phyloP scores from a whole-genome alignment of 2,329 filamentous ascomycete species.

The Phialophora verrucosa region DNA sequence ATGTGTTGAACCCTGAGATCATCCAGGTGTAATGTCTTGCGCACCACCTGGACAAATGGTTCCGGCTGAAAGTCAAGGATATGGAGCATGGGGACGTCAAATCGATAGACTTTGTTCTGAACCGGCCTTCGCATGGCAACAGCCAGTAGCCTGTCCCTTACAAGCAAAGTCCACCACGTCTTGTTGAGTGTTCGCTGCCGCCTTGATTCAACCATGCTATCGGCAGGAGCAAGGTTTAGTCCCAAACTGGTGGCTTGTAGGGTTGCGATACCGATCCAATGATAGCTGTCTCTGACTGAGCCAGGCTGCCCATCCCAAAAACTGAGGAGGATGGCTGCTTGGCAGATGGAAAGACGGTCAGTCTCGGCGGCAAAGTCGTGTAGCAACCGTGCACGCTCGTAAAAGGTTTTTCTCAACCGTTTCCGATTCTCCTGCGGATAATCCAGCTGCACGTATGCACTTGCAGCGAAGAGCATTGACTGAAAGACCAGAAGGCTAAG shows the following conservation, averaged over 20 bases:
- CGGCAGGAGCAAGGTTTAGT: constrained; percentile 82
- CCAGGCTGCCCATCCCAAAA: constrained; percentile 98
- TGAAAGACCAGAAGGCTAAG: constrained; percentile 89
- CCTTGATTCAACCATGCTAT: constrained; percentile 72
- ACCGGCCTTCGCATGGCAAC: constrained; percentile 92
- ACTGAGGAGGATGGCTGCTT: constrained; percentile 87
- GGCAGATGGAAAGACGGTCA: constrained; percentile 84
- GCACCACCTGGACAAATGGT: constrained; percentile 50
- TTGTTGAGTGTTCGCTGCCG: constrained; percentile 87
- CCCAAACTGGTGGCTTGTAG: constrained; percentile 92
- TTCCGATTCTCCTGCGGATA: constrained; percentile 79
- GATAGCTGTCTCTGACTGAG: constrained; percentile 97
- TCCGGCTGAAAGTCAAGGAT: constrained; percentile 83
- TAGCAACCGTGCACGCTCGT: constrained; percentile 78
- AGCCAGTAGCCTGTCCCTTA: constrained; percentile 89
- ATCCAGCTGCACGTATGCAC: constrained; percentile 82
- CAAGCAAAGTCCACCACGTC: constrained; percentile 98
- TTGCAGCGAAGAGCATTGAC: constrained; percentile 90
- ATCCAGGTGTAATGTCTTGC: constrained; percentile 5
- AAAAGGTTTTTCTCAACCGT: constrained; percentile 82
- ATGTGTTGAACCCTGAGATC: constrained; percentile 3
- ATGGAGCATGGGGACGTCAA: constrained; percentile 87
- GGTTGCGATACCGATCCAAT: constrained; percentile 97
- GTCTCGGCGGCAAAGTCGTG: constrained; percentile 96
- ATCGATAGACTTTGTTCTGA: constrained; percentile 89